These are phyloP conservation scores for Lophiotrema nucula DNA, from an alignment of 495 filamentous ascomycete species.

Conservation along the genomic window DNA sequence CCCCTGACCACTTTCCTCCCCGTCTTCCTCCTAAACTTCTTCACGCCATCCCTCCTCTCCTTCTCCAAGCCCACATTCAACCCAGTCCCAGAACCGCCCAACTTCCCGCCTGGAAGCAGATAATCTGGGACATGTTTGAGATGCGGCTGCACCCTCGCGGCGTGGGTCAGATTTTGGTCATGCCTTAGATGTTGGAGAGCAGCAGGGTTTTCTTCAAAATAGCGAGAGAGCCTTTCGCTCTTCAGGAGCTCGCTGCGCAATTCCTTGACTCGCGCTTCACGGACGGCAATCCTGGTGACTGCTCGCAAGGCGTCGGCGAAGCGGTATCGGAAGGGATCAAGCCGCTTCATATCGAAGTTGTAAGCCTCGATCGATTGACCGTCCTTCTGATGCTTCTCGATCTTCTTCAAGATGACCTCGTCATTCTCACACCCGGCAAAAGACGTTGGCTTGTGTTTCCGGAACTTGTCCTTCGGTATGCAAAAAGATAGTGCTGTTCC, in stretches of 20 bases:
- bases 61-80: conserved; percentile 80
- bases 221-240: conserved; percentile 83
- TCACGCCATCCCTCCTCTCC: conserved; percentile 64
- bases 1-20: conserved; percentile 61
- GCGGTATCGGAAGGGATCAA: conserved; percentile 90
- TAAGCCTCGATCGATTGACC: conserved; percentile 82
- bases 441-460: conserved; percentile 85
- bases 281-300: conserved; percentile 77
- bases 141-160: conserved; percentile 78
- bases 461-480: conserved; percentile 72
- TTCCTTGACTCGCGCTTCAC: conserved; percentile 86
- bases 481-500: conserved; percentile 96
- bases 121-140: conserved; percentile 96
- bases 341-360: conserved; percentile 88
- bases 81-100: conserved; percentile 61
- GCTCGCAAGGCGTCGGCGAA: conserved; percentile 84
- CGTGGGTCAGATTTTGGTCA: conserved; percentile 79
- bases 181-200: conserved; percentile 85
- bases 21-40: conserved; percentile 68
- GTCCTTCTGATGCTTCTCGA: conserved; percentile 58
- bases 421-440: conserved; percentile 72
- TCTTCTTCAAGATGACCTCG: conserved; percentile 60
- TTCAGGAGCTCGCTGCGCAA: conserved; percentile 85
- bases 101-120: conserved; percentile 77
- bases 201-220: conserved; percentile 90